Percentiles rank a stretch among this genome's conserved stretches.
Conservation (phyloP, 2,329 filamentous ascomycete genomes). For the Aspergillus chevalieri region DNA sequence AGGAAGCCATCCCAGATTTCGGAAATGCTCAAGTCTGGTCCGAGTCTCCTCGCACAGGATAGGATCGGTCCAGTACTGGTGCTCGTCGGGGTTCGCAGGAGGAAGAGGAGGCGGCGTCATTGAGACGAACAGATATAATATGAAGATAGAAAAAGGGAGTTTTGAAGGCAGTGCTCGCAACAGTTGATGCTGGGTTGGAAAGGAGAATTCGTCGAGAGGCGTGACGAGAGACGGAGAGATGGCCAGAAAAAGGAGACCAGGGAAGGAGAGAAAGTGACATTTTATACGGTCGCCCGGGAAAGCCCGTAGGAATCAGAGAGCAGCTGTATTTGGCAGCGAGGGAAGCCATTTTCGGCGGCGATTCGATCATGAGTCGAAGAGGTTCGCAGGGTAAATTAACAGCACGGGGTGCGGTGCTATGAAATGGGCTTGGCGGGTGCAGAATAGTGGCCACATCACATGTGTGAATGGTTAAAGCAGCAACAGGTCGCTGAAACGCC, state of each 20-base stretch:
- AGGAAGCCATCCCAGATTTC: neutral
- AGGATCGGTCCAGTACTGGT: too few relatives aligned
- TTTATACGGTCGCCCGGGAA: neutral
- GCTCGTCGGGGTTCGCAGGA: too few relatives aligned
- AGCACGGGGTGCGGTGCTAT: neutral
- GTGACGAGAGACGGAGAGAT: neutral
- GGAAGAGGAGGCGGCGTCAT: conserved; percentile 1
- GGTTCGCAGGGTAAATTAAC: neutral
- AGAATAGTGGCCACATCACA: too few relatives aligned
- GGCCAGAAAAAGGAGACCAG: neutral
- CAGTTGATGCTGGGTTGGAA: neutral
- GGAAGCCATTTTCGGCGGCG: neutral
- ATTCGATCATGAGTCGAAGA: neutral
- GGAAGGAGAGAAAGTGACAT: neutral
- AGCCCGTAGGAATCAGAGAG: neutral
- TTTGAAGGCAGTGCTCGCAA: neutral
- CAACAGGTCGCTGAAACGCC: neutral
- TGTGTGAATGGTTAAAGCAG: neutral
- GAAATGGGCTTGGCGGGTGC: too few relatives aligned
- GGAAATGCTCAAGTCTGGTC: neutral
- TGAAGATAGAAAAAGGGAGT: neutral
- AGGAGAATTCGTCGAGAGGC: neutral
- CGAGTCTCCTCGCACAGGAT: too few relatives aligned
- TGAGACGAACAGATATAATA: neutral
- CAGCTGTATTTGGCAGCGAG: neutral